Evolutionary conservation across 768 basidiomycete species (phyloP).

Genomic region (Amanita exitialis): DNA sequence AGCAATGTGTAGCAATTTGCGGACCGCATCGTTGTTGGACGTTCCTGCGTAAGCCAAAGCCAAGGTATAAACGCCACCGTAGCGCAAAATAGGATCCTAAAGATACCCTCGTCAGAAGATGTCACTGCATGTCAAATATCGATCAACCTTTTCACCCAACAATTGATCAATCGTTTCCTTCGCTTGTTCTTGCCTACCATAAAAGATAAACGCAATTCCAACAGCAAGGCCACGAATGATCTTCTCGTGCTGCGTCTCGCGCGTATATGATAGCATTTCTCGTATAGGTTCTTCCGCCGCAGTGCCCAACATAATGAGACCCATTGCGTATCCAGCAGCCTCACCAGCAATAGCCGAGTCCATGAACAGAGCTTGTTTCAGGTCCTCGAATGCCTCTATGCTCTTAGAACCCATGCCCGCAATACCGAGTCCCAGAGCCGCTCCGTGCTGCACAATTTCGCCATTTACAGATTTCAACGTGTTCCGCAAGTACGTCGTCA

Average conservation of each 20-base stretch:
- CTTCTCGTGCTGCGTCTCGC: slow-evolving; percentile 98
- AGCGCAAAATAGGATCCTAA: slow-evolving; percentile 93
- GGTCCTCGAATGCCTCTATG: slow-evolving; percentile 82
- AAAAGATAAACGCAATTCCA: slow-evolving; percentile 87
- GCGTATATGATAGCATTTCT: slow-evolving; percentile 94
- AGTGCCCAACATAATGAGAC: slow-evolving; percentile 95
- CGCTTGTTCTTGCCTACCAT: slow-evolving; percentile 88
- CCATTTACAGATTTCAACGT: slow-evolving; percentile 65
- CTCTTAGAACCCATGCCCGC: slow-evolving; percentile 91
- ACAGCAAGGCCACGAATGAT: slow-evolving; percentile 94
- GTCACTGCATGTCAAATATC: slow-evolving; percentile 4
- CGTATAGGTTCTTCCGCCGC: slow-evolving; percentile 69
- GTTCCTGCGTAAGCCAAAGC: slow-evolving; percentile 97
- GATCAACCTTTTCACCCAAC: slow-evolving; percentile 71
- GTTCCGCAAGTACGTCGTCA: slow-evolving; percentile 71
- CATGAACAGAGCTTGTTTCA: slow-evolving; percentile 81
- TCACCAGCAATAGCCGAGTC: slow-evolving; percentile 97
- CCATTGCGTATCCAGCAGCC: slow-evolving; percentile 96
- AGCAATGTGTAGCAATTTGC: slow-evolving; percentile 87
- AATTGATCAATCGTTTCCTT: slow-evolving; percentile 72
- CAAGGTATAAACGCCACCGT: slow-evolving; percentile 95
- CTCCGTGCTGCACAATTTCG: slow-evolving; percentile 94
- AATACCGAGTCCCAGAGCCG: slow-evolving; percentile 93
- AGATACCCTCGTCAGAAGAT: slow-evolving; percentile 3
- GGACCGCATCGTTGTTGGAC: slow-evolving; percentile 86